A percentile compares a stretch with the other conserved stretches of the same genome.
phyloP scores from a whole-genome alignment of 305 asterid species.

The Fraxinus albicans region DNA sequence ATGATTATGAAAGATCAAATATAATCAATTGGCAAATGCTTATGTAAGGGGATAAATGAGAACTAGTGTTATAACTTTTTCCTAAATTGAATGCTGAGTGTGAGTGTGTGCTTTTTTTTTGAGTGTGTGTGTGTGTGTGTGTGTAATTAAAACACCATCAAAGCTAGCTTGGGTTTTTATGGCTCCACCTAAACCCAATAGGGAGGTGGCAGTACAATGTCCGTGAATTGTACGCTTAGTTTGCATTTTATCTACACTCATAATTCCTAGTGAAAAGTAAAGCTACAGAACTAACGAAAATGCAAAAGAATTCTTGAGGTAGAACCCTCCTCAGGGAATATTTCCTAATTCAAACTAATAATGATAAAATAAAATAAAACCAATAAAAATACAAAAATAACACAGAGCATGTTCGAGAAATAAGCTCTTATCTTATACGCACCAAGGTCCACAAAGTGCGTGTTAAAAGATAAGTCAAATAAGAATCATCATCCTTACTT shows the following conservation, averaged over 20 bases:
- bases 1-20: neutral
- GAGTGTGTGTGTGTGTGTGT: too few relatives aligned
- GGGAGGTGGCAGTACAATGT: neutral
- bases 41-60: neutral
- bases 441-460: neutral
- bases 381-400: neutral
- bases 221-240: neutral
- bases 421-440: neutral
- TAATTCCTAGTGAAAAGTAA: neutral
- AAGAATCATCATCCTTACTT: neutral
- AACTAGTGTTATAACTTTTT: neutral
- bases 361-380: neutral
- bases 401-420: neutral
- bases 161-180: neutral
- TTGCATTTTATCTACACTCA: neutral
- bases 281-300: neutral
- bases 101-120: too few relatives aligned
- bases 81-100: neutral
- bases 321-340: neutral
- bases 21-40: neutral
- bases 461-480: neutral
- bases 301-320: neutral
- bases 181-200: neutral
- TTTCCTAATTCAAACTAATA: neutral
- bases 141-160: neutral